Conservation (phyloP, 257 asterid genomes). For the Schizonepeta tenuifolia region DNA sequence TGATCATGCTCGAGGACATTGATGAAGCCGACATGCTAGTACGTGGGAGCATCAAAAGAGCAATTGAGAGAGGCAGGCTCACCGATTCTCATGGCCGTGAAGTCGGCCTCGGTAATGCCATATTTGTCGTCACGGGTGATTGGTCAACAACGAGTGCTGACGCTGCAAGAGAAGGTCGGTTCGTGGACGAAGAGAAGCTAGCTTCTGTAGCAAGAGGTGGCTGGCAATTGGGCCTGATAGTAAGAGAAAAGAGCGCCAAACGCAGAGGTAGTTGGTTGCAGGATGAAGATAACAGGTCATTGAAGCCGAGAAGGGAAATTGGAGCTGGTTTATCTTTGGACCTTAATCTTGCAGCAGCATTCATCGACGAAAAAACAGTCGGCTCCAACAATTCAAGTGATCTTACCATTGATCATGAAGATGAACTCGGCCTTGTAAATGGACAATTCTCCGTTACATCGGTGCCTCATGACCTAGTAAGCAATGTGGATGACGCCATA, state of each 20-base stretch:
- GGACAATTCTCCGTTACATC: constrained; percentile 56
- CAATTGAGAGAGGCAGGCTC: constrained; percentile 84
- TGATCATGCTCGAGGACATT: constrained; percentile 82
- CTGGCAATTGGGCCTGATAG: constrained; percentile 67
- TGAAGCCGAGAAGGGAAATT: constrained; percentile 55
- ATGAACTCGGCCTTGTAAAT: constrained; percentile 54
- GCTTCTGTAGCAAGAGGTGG: constrained; percentile 50
- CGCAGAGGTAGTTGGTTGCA: constrained; percentile 59
- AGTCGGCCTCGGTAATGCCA: constrained; percentile 79
- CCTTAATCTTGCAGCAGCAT: constrained; percentile 61
- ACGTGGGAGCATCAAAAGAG: constrained; percentile 68
- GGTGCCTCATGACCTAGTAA: constrained; percentile 74
- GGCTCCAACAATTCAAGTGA: constrained; percentile 81
- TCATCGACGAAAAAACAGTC: constrained; percentile 54
- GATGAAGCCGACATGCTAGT: constrained; percentile 82
- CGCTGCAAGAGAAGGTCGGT: constrained; percentile 39
- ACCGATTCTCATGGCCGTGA: constrained; percentile 90
- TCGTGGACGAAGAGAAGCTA: constrained; percentile 53
- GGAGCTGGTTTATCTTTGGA: constrained; percentile 63
- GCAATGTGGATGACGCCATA: constrained; percentile 68
- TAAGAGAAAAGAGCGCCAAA: constrained; percentile 66
- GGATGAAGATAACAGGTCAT: constrained; percentile 44
- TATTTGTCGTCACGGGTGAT: constrained; percentile 79
- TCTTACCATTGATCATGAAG: constrained; percentile 72
- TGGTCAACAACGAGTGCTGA: constrained; percentile 62